Evolutionary conservation across 2,329 filamentous ascomycete genomes (phyloP).

Genomic region (Calcarisporium arbuscula): DNA sequence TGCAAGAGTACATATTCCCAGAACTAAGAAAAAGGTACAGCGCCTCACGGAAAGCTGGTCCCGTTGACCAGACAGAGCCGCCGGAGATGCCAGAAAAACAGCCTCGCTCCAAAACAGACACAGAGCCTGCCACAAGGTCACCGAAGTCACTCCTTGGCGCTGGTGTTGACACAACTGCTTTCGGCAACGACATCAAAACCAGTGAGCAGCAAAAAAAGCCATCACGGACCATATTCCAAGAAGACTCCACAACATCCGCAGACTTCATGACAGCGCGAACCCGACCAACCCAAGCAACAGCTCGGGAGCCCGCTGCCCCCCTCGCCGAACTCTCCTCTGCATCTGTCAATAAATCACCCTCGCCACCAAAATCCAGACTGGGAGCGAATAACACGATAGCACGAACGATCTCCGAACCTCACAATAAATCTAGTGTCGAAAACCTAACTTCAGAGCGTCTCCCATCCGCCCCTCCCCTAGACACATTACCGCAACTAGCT

Average conservation of each 20-base stretch:
- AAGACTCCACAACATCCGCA: conserved; percentile 23
- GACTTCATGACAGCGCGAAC: conserved; percentile 37
- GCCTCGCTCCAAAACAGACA: background rate
- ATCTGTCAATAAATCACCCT: conserved; percentile 35
- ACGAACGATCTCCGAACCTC: conserved; percentile 34
- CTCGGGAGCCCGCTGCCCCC: conserved; percentile 23
- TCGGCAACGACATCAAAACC: conserved; percentile 24
- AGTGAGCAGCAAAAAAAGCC: conserved; percentile 7
- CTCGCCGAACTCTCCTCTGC: conserved; percentile 35
- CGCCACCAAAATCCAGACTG: too few relatives aligned
- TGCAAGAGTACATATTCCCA: conserved; percentile 40
- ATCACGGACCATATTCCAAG: conserved; percentile 4
- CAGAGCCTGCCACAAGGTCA: background rate
- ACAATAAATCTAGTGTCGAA: conserved; percentile 9
- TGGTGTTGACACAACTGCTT: conserved; percentile 33
- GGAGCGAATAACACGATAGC: too few relatives aligned
- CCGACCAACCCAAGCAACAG: conserved; percentile 21
- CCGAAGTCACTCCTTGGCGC: conserved; percentile 14
- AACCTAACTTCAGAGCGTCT: conserved; percentile 4
- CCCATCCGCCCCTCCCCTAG: conserved; percentile 9
- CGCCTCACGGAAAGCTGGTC: conserved; percentile 5
- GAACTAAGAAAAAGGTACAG: conserved; percentile 32
- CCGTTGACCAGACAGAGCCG: conserved; percentile 9
- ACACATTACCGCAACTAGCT: conserved; percentile 9
- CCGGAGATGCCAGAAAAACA: background rate